Base-by-base conservation (phyloP, 73 alveolate species). In the Paramecium primaurelia region DNA sequence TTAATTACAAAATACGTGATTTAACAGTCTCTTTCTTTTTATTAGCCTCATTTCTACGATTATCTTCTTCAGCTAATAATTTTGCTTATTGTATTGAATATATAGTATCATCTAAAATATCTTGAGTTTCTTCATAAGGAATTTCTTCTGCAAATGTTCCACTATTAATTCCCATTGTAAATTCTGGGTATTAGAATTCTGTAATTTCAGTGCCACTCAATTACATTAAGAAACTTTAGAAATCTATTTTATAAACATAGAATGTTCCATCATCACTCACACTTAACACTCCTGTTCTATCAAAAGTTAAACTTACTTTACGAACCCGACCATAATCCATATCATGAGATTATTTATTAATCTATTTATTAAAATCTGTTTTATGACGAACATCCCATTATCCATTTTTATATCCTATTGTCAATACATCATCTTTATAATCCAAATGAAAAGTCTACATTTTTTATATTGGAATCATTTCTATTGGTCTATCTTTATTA, bases 41-140 rank as follows among this genome's bases (percentile, higher is more conserved):
- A 51, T 97, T 97, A 28, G 99, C 99, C 49, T 93, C 93, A 69
- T 93, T 96, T 86, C 94, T 38, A 45, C 97, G 93, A 86, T 94
- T 95, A 71, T 97, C 98, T 77, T 97, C 99, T 84, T 97, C 99
- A 36, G 98, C 97, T 40, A 97, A 77, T 18, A 96, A 58, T 92
- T 97, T 94, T 40, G 97, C 97, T 86, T 97, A 93, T 86, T 97
- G 16, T 32, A 89, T 89, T 5, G 94, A 89, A 38, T 89, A 89
- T 10, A 89, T 83, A 42, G 71, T 38, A 51, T 44, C 69, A 71
- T 71, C 77, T 2, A 89, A 20, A 1, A 45, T 71, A 47, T 89
- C 94, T 28, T 89, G 94, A 11, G 69, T 95, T 32, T 93, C 96
- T 20, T 94, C 87, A 12, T 80, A 58, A 26, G 88, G 93, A 6